Conservation (phyloP, 805 yeast genomes). For the Wickerhamiella azymoides region DNA sequence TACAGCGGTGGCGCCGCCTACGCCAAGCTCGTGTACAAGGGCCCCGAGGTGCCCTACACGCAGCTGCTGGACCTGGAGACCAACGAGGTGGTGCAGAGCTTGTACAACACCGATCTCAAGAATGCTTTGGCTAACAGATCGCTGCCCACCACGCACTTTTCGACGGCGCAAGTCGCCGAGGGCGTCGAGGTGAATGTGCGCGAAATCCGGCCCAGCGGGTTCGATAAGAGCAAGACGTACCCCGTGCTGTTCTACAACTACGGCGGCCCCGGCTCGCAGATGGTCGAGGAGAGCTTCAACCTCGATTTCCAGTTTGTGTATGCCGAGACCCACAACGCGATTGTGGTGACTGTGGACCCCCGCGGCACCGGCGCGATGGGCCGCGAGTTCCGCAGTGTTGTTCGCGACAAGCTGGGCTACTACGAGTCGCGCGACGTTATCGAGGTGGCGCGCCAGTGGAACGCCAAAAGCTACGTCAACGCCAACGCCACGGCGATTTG, state of each 20-base stretch:
- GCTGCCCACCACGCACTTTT: constrained; percentile 35
- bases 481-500: constrained; percentile 62
- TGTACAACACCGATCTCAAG: constrained; percentile 21
- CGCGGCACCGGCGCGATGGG: constrained; percentile 93
- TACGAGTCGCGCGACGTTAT: constrained; percentile 81
- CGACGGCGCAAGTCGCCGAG: constrained; percentile 32
- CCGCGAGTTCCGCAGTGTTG: constrained; percentile 57
- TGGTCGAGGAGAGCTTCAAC: constrained; percentile 48
- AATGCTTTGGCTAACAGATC: constrained; percentile 17
- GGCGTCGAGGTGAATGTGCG: constrained; percentile 38
- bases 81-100: constrained; percentile 22
- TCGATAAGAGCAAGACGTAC: constrained; percentile 46
- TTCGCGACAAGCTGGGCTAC: constrained; percentile 68
- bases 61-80: constrained; percentile 35
- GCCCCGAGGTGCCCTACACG: constrained; percentile 65
- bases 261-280: constrained; percentile 93
- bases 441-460: constrained; percentile 65
- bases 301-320: constrained; percentile 60
- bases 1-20: constrained; percentile 73
- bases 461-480: constrained; percentile 49
- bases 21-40: constrained; percentile 53
- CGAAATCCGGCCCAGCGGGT: constrained; percentile 66
- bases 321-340: constrained; percentile 62
- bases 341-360: constrained; percentile 92
- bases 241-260: constrained; percentile 84